These are phyloP conservation scores for Colletotrichum salicis DNA, from an alignment of 2,329 filamentous ascomycete genomes.

Conservation along the genomic window DNA sequence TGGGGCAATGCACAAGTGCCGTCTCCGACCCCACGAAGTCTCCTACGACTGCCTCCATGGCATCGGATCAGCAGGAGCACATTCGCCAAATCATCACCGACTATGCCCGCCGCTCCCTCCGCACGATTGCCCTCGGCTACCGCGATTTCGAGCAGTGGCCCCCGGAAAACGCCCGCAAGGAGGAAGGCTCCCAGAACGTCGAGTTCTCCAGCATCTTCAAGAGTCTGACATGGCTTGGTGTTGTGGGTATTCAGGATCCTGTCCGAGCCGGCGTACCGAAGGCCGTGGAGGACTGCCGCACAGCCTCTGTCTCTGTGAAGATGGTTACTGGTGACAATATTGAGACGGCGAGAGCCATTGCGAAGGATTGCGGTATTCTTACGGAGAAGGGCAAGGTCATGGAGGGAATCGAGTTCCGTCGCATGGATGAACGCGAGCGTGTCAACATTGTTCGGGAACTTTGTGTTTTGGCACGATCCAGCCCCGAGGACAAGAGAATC, in stretches of 20 bases:
- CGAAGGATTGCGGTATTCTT: conserved; percentile 63
- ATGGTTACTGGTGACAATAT: conserved; percentile 61
- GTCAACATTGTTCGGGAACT: conserved; percentile 59
- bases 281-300: conserved; percentile 33
- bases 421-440: conserved; percentile 61
- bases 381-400: conserved; percentile 69
- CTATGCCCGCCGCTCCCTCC: conserved; percentile 74
- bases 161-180: conserved; percentile 69
- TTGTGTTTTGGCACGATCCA: conserved; percentile 73
- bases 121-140: conserved; percentile 74
- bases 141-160: conserved; percentile 76
- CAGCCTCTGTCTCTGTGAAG: conserved; percentile 51
- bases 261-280: conserved; percentile 36
- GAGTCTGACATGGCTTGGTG: conserved; percentile 53
- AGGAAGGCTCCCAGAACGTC: conserved; percentile 63
- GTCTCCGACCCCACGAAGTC: conserved; percentile 57
- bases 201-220: conserved; percentile 56
- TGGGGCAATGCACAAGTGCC: conserved; percentile 54
- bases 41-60: conserved; percentile 44
- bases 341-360: conserved; percentile 60
- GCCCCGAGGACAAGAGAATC: conserved; percentile 75
- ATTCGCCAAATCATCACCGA: conserved; percentile 48
- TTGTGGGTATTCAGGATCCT: conserved; percentile 42
- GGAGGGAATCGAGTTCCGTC: conserved; percentile 69
- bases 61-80: conserved; percentile 41